Base-by-base conservation (phyloP, 1,139 yeast species). In the Sugiyamaella pinicola region DNA sequence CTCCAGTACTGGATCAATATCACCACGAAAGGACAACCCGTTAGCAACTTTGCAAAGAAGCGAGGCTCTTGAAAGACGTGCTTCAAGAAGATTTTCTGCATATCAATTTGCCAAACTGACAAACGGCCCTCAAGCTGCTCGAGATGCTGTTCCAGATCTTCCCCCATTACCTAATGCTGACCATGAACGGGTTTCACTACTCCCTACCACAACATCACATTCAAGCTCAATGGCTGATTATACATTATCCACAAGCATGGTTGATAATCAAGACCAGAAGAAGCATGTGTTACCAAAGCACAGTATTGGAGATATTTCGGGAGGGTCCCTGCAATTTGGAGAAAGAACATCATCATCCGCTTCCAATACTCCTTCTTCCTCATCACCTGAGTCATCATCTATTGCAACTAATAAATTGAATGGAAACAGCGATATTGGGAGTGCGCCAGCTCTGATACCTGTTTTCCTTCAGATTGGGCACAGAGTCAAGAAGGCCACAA, bases 41-140 rank as follows among this genome's bases (percentile, higher is more conserved):
- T 73, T 90, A 24, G 76, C 83, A 0, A 89, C 87, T 60, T 74
- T 91, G 18, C 96, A 90, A 63, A 82, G 84, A 46, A 88, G 91
- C 1, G 87, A 86, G 54, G 85, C 87, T 1, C 72, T 93, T 43
- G 96, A 87, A 70, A 78, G 99, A 59, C 79, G 97, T 56, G 99
- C 99, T 0, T 90, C 97, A 0, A 81, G 89, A 61, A 74, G 99
- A 55, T 93, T 86, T 65, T 88, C 96, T 22, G 96, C 97, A 0
- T 93, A 90, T 59, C 98, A 93, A 65, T 87, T 85, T 70, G 91
- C 96, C 1, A 87, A 86, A 62, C 76, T 87, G 21, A 77, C 90
- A 0, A 83, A 81, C 59, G 66, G 72, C 12, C 58, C 60, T 3
- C 57, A 61, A 7, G 54, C 63, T 4, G 62, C 60, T 10, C 44